Conservation (phyloP, 441 rosid species). For the Isatis lusitanica region DNA sequence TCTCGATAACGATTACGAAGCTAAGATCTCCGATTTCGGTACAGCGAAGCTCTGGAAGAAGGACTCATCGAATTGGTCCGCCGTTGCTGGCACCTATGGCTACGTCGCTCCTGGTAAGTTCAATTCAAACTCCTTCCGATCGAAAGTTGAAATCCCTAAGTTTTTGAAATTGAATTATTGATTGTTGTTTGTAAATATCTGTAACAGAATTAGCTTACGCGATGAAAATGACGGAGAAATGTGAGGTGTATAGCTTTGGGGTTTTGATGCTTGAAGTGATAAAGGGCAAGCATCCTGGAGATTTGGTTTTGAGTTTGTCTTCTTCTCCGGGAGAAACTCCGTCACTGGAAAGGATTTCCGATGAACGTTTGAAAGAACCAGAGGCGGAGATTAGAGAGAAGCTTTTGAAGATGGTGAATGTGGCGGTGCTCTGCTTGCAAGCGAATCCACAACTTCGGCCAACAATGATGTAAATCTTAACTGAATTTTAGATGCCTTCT, state of each 20-base stretch:
- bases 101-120: conserved; percentile 31
- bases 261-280: conserved; percentile 29
- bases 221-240: conserved; percentile 27
- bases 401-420: conserved; percentile 18
- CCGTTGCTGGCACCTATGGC: conserved; percentile 38
- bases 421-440: conserved; percentile 34
- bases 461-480: conserved; percentile 37
- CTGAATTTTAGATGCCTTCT: neutral
- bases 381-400: conserved; percentile 8
- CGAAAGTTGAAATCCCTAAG: too few species aligned
- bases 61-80: conserved; percentile 36
- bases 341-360: conserved; percentile 21
- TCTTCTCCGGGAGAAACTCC: neutral
- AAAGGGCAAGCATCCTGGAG: conserved; percentile 31
- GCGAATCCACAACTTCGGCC: conserved; percentile 36
- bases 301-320: conserved; percentile 13
- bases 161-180: too few species aligned
- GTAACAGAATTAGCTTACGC: conserved; percentile 18
- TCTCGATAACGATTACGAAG: conserved; percentile 22
- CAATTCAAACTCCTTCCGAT: too few species aligned
- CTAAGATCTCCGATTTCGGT: conserved; percentile 41
- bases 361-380: conserved; percentile 34
- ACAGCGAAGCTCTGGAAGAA: conserved; percentile 18
- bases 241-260: conserved; percentile 35
- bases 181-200: too few species aligned